Conservation (phyloP, 352 stramenopile genomes). For the Globisporangium alternatum region DNA sequence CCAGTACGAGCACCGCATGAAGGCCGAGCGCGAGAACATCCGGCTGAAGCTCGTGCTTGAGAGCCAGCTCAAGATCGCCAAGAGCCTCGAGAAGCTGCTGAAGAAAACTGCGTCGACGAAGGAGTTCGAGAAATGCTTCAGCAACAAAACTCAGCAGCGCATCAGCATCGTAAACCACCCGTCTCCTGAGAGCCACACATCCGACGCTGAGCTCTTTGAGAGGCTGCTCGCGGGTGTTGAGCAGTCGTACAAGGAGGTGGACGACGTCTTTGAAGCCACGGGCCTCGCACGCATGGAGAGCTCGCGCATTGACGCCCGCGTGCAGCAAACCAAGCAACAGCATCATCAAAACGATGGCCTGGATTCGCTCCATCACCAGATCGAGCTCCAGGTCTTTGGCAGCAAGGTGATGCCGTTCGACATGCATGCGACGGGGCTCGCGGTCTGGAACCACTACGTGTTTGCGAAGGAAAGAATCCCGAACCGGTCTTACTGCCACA, state of each 20-base stretch:
- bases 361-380: background rate
- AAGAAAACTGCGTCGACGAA: constrained; percentile 17
- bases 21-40: constrained; percentile 55
- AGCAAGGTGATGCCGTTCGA: constrained; percentile 48
- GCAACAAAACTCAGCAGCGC: constrained; percentile 17
- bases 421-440: constrained; percentile 30
- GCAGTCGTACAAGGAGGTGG: constrained; percentile 35
- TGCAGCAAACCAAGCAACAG: background rate
- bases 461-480: constrained; percentile 33
- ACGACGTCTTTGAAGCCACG: constrained; percentile 25
- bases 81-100: constrained; percentile 45
- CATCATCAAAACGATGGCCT: no score
- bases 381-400: constrained; percentile 29
- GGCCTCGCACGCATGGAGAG: constrained; percentile 11
- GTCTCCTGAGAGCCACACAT: no score
- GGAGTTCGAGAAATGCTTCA: no score
- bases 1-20: constrained; percentile 29
- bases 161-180: constrained; percentile 4
- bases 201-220: constrained; percentile 31
- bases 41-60: constrained; percentile 43
- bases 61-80: constrained; percentile 59
- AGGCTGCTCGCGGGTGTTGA: constrained; percentile 29
- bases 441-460: constrained; percentile 33
- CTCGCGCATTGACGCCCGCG: constrained; percentile 6
- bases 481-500: constrained; percentile 26